Evolutionary conservation across 1,139 yeast genomes (phyloP).

Genomic region (Magnusiomyces suaveolens): DNA sequence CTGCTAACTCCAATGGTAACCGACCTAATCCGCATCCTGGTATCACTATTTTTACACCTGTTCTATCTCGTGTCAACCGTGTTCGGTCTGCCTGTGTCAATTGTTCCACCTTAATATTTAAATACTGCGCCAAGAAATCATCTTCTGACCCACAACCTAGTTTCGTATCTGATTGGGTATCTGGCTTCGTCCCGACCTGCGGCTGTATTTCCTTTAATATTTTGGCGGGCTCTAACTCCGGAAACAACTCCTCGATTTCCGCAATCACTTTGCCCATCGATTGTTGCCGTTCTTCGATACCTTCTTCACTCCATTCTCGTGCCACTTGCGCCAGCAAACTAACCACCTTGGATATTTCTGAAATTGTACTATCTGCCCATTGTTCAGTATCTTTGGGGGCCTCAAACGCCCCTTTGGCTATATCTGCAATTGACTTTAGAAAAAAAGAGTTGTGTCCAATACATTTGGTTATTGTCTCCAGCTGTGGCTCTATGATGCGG

Average conservation of each 20-base stretch:
- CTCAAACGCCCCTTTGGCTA: slow-evolving; percentile 47
- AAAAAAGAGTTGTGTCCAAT: slow-evolving; percentile 45
- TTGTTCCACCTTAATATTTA: background rate
- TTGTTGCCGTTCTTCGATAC: slow-evolving; percentile 42
- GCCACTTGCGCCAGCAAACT: slow-evolving; percentile 53
- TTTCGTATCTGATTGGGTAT: no score
- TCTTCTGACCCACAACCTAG: background rate
- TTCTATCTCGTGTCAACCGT: background rate
- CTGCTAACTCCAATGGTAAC: slow-evolving; percentile 61
- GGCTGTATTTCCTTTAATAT: background rate
- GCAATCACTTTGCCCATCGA: slow-evolving; percentile 41
- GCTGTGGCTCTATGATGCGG: slow-evolving; percentile 28
- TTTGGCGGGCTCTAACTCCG: slow-evolving; percentile 27
- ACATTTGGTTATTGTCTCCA: slow-evolving; percentile 39
- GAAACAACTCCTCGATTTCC: slow-evolving; percentile 39
- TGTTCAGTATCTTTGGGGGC: slow-evolving; percentile 34
- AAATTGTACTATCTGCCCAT: slow-evolving; percentile 41
- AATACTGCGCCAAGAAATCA: background rate
- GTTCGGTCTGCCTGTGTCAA: slow-evolving; percentile 26
- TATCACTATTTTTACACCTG: slow-evolving; percentile 42
- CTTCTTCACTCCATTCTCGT: slow-evolving; percentile 71
- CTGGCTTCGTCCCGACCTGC: no score
- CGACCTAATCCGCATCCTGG: slow-evolving; percentile 87
- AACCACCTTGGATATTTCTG: slow-evolving; percentile 54
- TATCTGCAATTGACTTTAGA: slow-evolving; percentile 37